Evolutionary conservation across 2,329 filamentous ascomycete species (phyloP).

Genomic region (Pseudogymnoascus sp.): DNA sequence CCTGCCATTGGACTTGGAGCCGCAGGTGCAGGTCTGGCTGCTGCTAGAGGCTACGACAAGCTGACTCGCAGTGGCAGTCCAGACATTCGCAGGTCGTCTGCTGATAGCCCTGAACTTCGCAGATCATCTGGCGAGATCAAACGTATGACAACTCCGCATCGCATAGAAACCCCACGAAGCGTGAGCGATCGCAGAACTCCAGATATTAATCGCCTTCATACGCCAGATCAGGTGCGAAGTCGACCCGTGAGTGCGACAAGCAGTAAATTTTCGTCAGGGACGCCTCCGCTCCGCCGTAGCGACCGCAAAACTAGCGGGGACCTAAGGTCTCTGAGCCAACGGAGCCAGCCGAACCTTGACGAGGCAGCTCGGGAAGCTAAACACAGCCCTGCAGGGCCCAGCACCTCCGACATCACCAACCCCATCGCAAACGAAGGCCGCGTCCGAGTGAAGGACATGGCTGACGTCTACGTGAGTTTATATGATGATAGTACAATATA

Average conservation of each 20-base stretch:
- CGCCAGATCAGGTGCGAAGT: conserved; percentile 21
- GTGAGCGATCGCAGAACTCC: conserved; percentile 20
- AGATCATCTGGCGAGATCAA: conserved; percentile 7
- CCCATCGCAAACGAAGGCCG: conserved; percentile 83
- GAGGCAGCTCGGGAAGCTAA: conserved; percentile 33
- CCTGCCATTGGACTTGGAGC: conserved; percentile 20
- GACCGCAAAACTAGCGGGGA: conserved; percentile 66
- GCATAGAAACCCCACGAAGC: conserved; percentile 3
- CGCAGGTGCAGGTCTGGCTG: conserved; percentile 21
- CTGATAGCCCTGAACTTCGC: neutral
- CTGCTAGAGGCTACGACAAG: conserved; percentile 13
- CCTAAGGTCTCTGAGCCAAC: conserved; percentile 61
- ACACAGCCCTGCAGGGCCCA: conserved; percentile 36
- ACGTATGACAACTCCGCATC: neutral
- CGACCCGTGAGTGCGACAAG: conserved; percentile 2
- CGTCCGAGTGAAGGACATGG: conserved; percentile 75
- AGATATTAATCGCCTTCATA: conserved; percentile 27
- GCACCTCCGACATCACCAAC: conserved; percentile 51
- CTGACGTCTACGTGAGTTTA: conserved; percentile 83
- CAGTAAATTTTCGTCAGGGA: conserved; percentile 35
- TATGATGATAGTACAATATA: neutral
- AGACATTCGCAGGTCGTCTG: neutral
- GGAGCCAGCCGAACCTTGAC: conserved; percentile 33
- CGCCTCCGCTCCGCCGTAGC: conserved; percentile 64
- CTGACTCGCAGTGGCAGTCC: neutral